Evolutionary conservation across 805 yeast genomes (phyloP).

Genomic region (Schwanniomyces sp.): DNA sequence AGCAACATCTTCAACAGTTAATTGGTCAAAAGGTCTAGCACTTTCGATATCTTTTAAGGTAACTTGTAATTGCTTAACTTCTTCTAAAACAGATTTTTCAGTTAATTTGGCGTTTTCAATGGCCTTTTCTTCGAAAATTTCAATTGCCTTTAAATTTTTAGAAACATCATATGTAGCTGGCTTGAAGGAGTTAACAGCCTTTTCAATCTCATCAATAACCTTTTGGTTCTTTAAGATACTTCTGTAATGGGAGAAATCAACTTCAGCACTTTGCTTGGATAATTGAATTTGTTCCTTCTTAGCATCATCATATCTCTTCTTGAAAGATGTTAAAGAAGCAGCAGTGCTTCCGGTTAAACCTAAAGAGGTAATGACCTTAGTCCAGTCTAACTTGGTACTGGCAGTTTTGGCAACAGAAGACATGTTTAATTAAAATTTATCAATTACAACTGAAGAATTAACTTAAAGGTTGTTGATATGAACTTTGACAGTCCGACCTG

Average conservation of each 20-base stretch:
- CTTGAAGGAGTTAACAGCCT: constrained; percentile 70
- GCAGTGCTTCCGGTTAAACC: constrained; percentile 95
- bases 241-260: constrained; percentile 83
- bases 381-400: constrained; percentile 92
- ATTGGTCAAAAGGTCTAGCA: constrained; percentile 97
- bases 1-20: constrained; percentile 92
- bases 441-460: neutral
- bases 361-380: constrained; percentile 80
- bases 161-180: constrained; percentile 85
- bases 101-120: constrained; percentile 93
- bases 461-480: neutral
- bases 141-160: constrained; percentile 88
- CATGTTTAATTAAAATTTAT: constrained; percentile 16
- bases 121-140: constrained; percentile 93
- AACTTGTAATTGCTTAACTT: constrained; percentile 79
- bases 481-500: neutral
- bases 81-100: constrained; percentile 83
- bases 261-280: constrained; percentile 67
- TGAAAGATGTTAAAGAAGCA: constrained; percentile 82
- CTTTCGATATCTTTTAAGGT: constrained; percentile 92
- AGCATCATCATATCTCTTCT: constrained; percentile 98
- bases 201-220: constrained; percentile 78
- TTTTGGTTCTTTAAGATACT: constrained; percentile 76
- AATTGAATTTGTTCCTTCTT: constrained; percentile 75
- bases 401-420: constrained; percentile 56